Conservation (phyloP, 768 basidiomycete species). For the Harrya chromipes region DNA sequence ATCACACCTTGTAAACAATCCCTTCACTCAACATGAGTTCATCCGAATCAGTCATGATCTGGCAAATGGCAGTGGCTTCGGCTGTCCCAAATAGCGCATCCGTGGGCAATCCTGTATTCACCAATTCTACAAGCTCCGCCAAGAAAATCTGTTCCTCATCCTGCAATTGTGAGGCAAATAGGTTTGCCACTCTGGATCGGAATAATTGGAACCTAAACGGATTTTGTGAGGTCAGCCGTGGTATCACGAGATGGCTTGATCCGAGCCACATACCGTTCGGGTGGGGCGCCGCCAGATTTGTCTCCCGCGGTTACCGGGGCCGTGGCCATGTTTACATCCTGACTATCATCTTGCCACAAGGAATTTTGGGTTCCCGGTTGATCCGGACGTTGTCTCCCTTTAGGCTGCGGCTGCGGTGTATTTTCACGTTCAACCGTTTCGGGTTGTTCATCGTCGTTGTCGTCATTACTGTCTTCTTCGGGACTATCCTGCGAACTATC, state of each 20-base stretch:
- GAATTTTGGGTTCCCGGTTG: conserved; percentile 46
- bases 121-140: conserved; percentile 59
- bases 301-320: conserved; percentile 39
- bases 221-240: not conserved
- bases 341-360: conserved; percentile 65
- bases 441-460: conserved; percentile 40
- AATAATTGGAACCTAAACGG: conserved; percentile 67
- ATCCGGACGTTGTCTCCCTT: conserved; percentile 23
- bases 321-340: conserved; percentile 60
- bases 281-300: conserved; percentile 43
- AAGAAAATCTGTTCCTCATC: conserved; percentile 79
- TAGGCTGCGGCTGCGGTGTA: conserved; percentile 38
- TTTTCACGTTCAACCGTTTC: conserved; percentile 46
- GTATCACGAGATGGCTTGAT: conserved; percentile 10
- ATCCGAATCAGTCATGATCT: conserved; percentile 64
- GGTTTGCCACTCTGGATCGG: conserved; percentile 69
- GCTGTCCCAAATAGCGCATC: conserved; percentile 72
- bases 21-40: conserved; percentile 89
- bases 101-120: conserved; percentile 75
- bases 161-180: conserved; percentile 65
- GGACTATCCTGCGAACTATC: conserved; percentile 38
- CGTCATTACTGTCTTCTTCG: conserved; percentile 41
- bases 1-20: conserved; percentile 79
- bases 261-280: conserved; percentile 51
- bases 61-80: conserved; percentile 73